These are phyloP conservation scores for Nannochloropsis salina DNA, from an alignment of 108 stramenopile genomes.

Conservation along the genomic window DNA sequence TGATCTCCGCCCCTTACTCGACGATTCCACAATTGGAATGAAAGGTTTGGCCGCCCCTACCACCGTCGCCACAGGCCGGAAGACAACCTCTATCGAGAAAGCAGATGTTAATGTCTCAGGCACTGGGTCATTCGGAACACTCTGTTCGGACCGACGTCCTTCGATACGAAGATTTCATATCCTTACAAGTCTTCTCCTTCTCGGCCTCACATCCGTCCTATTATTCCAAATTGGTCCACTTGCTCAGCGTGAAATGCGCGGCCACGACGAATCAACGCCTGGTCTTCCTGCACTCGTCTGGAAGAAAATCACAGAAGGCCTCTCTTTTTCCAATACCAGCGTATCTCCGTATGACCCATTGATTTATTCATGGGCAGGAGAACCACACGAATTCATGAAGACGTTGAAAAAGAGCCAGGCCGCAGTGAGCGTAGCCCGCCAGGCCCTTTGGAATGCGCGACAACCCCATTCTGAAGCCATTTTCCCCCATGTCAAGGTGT, in stretches of 20 bases:
- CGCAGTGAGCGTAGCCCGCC: not conserved
- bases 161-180: not conserved
- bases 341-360: not conserved
- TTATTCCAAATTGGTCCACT: not conserved
- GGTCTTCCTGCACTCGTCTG: not conserved
- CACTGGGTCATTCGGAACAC: not conserved
- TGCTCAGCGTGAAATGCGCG: not conserved
- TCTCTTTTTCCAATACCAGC: not conserved
- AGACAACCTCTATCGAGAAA: not conserved
- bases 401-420: not conserved
- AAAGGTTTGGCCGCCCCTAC: slow-evolving; percentile 3
- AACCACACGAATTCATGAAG: not conserved
- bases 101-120: not conserved
- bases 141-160: not conserved
- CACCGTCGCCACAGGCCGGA: not conserved
- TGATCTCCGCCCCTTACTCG: not conserved
- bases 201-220: not conserved
- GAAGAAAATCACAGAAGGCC: not conserved
- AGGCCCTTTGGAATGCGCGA: not conserved
- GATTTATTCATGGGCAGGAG: not conserved
- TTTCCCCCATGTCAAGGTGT: not conserved
- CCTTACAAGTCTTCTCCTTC: not conserved
- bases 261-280: not conserved
- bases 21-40: not conserved
- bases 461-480: not conserved